Conservation (phyloP, 768 basidiomycete genomes). For the Serendipita sp. region DNA sequence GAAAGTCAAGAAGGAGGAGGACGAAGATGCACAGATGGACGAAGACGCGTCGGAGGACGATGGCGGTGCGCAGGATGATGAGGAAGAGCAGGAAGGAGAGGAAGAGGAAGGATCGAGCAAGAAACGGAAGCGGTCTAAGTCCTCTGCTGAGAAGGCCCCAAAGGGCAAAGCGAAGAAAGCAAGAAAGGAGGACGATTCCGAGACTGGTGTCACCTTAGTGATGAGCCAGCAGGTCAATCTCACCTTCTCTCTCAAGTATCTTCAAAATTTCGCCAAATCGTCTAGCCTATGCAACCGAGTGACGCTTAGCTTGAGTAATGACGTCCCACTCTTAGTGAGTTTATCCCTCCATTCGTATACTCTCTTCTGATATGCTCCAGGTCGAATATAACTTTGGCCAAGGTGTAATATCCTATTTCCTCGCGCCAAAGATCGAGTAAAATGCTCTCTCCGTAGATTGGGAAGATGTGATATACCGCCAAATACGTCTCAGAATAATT, state of each 20-base stretch:
- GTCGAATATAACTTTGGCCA: constrained; percentile 81
- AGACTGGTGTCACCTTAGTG: constrained; percentile 54
- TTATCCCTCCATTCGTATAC: neutral
- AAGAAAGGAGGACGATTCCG: constrained; percentile 37
- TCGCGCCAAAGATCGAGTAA: constrained; percentile 90
- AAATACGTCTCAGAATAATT: too few species aligned
- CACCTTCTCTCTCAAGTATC: constrained; percentile 93
- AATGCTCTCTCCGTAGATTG: constrained; percentile 21
- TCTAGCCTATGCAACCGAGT: constrained; percentile 54
- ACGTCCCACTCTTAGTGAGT: constrained; percentile 73
- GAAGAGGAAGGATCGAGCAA: constrained; percentile 29
- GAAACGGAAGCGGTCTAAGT: constrained; percentile 54
- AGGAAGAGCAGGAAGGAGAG: constrained; percentile 37
- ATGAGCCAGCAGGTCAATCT: constrained; percentile 83
- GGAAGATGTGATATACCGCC: too few species aligned
- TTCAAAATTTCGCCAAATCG: constrained; percentile 92
- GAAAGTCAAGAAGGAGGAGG: constrained; percentile 19
- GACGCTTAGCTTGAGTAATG: constrained; percentile 78
- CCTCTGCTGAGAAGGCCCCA: constrained; percentile 25
- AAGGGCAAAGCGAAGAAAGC: constrained; percentile 34
- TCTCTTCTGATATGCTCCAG: constrained; percentile 22
- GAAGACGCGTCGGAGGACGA: constrained; percentile 21
- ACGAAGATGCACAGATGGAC: constrained; percentile 13
- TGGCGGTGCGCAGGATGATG: constrained; percentile 28
- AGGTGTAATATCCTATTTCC: constrained; percentile 83